Conservation (phyloP, 768 basidiomycete species). For the Lentinula raphanica region DNA sequence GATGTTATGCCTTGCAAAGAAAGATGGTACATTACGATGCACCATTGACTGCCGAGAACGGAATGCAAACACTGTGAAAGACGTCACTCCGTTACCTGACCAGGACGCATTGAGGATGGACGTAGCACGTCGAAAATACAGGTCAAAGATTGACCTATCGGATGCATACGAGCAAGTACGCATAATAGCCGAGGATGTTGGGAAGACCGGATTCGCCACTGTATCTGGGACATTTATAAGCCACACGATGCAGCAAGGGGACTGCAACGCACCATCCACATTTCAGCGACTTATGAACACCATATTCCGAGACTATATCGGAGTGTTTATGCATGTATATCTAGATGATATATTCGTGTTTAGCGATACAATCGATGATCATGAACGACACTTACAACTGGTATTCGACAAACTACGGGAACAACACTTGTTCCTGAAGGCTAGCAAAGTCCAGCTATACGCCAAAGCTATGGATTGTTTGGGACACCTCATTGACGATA, state of each 20-base stretch:
- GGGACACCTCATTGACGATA: slow-evolving; percentile 26
- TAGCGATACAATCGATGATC: slow-evolving; percentile 20
- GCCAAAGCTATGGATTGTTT: slow-evolving; percentile 19
- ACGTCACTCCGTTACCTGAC: slow-evolving; percentile 10
- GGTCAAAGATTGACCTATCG: slow-evolving; percentile 25
- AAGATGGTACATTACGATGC: slow-evolving; percentile 15
- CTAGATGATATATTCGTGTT: slow-evolving; percentile 5
- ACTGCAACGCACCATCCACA: slow-evolving; percentile 17
- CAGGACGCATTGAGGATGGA: slow-evolving; percentile 17
- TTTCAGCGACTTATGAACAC: slow-evolving; percentile 28
- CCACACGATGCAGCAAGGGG: slow-evolving; percentile 27
- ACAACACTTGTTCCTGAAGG: slow-evolving; percentile 18
- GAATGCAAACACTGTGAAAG: slow-evolving; percentile 23
- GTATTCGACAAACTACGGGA: slow-evolving; percentile 18
- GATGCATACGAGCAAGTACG: slow-evolving; percentile 30
- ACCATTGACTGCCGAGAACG: slow-evolving; percentile 14
- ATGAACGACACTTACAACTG: slow-evolving; percentile 18
- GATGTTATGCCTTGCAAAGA: slow-evolving; percentile 22
- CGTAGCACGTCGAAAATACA: slow-evolving; percentile 15
- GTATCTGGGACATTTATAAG: slow-evolving; percentile 26
- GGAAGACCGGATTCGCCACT: slow-evolving; percentile 21
- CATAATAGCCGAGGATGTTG: slow-evolving; percentile 13
- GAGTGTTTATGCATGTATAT: background rate
- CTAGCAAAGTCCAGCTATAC: slow-evolving; percentile 19
- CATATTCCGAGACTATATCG: slow-evolving; percentile 17